phyloP scores from a whole-genome alignment of 257 asterid species.

The Solanum lycopersicoides region DNA sequence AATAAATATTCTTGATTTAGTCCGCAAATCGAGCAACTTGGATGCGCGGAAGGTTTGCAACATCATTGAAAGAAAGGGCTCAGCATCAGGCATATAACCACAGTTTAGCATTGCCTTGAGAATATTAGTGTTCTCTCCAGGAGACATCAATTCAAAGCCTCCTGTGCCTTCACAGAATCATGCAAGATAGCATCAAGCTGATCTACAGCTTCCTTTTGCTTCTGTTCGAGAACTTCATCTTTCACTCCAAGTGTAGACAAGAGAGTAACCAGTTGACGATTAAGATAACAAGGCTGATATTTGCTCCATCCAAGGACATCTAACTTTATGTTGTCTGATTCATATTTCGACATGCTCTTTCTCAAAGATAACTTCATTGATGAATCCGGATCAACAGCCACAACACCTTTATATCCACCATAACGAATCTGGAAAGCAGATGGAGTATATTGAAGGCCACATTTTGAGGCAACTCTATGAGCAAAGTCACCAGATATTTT shows the following conservation, averaged over 20 bases:
- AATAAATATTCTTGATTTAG: constrained; percentile 53
- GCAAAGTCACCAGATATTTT: constrained; percentile 74
- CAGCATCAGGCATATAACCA: constrained; percentile 73
- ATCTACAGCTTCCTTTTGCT: constrained; percentile 61
- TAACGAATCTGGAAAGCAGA: constrained; percentile 88
- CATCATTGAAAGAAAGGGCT: constrained; percentile 90
- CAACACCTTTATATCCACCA: constrained; percentile 90
- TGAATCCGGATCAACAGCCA: constrained; percentile 61
- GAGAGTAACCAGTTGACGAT: constrained; percentile 78
- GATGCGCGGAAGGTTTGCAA: constrained; percentile 63
- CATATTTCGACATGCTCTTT: constrained; percentile 67
- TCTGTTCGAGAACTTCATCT: constrained; percentile 47
- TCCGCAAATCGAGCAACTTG: constrained; percentile 58
- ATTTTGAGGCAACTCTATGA: constrained; percentile 46
- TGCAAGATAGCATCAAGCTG: constrained; percentile 57
- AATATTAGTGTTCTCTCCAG: constrained; percentile 68
- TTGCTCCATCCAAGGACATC: constrained; percentile 80
- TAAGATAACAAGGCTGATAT: constrained; percentile 75
- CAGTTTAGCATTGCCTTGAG: constrained; percentile 78
- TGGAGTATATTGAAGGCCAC: constrained; percentile 50
- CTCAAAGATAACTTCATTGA: constrained; percentile 52
- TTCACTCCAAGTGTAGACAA: constrained; percentile 69
- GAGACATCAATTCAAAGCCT: constrained; percentile 75
- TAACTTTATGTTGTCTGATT: constrained; percentile 48
- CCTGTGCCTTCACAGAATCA: constrained; percentile 59